Percentiles rank a stretch among this genome's conserved stretches.
phyloP scores from a whole-genome alignment of 1,284 basidiomycete genomes.

The Puccinia novopanici region DNA sequence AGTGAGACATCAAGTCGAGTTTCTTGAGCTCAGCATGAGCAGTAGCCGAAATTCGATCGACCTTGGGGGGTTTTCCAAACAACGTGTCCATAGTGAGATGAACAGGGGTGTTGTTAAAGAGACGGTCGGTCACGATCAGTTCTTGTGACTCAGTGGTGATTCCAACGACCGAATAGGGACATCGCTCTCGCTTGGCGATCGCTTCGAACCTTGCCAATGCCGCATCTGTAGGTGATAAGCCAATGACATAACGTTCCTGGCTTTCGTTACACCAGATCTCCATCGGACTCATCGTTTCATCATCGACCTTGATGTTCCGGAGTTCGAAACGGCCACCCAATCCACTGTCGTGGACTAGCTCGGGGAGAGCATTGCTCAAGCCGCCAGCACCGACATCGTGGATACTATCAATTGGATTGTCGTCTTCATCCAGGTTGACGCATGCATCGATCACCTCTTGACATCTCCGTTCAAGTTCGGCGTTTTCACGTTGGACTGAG shows the following conservation, averaged over 20 bases:
- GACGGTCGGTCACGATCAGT: conserved; percentile 83
- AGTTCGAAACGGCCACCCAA: conserved; percentile 92
- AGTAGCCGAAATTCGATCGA: conserved; percentile 74
- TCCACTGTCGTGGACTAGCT: conserved; percentile 90
- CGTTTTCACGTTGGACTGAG: conserved; percentile 94
- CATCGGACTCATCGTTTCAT: conserved; percentile 94
- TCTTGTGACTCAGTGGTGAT: conserved; percentile 72
- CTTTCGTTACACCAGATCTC: conserved; percentile 99
- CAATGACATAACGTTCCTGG: conserved; percentile 96
- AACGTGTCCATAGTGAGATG: conserved; percentile 89
- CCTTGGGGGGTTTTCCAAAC: conserved; percentile 94
- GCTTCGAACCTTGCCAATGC: conserved; percentile 66
- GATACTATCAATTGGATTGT: conserved; percentile 88
- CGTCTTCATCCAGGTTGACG: conserved; percentile 66
- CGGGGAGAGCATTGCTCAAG: conserved; percentile 91
- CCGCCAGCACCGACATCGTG: conserved; percentile 99
- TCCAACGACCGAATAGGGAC: conserved; percentile 89
- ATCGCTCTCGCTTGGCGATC: conserved; percentile 84
- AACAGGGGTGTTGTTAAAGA: conserved; percentile 73
- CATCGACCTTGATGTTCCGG: conserved; percentile 85
- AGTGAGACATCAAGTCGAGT: conserved; percentile 69
- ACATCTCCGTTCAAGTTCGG: conserved; percentile 95
- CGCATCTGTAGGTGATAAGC: conserved; percentile 59
- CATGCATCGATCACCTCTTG: conserved; percentile 97
- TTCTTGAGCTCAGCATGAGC: conserved; percentile 59